Conservation (phyloP, 306 rosid genomes). For the Gastrolobium villosum region DNA sequence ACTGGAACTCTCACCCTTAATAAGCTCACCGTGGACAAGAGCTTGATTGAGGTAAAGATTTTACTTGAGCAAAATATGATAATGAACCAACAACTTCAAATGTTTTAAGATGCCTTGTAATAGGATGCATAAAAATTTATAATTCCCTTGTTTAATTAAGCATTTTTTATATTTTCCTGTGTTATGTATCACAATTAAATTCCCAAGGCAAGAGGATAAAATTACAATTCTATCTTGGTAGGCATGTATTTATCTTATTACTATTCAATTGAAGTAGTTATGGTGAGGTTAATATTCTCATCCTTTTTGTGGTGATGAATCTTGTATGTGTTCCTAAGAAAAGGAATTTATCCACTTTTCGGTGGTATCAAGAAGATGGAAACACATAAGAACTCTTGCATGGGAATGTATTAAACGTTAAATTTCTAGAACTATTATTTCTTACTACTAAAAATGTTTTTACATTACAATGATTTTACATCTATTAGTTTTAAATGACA, state of each 20-base stretch:
- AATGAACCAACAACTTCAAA: neutral
- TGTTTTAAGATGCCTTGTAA: neutral
- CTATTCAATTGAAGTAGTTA: no score
- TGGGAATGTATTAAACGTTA: neutral
- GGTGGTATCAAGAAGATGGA: no score
- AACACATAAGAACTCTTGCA: no score
- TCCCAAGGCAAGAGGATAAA: no score
- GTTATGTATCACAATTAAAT: neutral
- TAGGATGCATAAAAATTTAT: neutral
- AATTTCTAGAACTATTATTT: neutral
- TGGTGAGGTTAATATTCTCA: no score
- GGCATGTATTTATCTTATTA: no score
- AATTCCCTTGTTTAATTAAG: neutral
- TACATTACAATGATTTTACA: neutral
- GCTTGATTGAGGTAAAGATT: slow-evolving; percentile 66
- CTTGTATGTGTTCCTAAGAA: no score
- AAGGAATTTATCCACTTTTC: no score
- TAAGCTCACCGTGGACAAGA: slow-evolving; percentile 84
- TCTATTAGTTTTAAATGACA: neutral
- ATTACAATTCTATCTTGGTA: no score
- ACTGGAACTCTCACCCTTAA: slow-evolving; percentile 93
- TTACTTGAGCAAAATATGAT: neutral
- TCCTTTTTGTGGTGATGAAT: no score
- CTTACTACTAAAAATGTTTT: no score
- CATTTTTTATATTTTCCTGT: neutral